phyloP scores from a whole-genome alignment of 257 asterid species.

The Solanum neorickii region DNA sequence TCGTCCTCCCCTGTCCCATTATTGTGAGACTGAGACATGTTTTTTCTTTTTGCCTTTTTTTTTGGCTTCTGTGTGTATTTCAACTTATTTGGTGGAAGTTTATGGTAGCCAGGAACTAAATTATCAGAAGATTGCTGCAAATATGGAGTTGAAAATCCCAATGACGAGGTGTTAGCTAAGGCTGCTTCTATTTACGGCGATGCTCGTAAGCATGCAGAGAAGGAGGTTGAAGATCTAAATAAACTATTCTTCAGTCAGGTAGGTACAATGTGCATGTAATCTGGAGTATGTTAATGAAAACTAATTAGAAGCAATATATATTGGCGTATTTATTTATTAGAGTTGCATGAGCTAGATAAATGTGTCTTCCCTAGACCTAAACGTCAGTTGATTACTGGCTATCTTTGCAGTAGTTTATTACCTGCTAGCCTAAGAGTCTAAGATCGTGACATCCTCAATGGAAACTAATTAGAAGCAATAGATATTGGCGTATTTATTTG shows the following conservation, averaged over 20 bases:
- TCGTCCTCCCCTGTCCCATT: background rate
- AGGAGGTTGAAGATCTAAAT: conserved; percentile 88
- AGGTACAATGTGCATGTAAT: conserved; percentile 6
- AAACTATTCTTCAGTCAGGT: conserved; percentile 76
- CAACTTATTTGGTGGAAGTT: background rate
- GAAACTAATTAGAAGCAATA: background rate
- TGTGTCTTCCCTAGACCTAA: background rate
- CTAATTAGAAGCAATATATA: background rate
- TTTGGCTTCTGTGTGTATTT: background rate
- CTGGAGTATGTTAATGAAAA: background rate
- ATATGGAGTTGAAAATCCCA: conserved; percentile 71
- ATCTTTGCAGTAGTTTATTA: background rate
- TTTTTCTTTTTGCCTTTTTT: background rate
- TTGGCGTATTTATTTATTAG: background rate
- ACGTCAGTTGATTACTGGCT: background rate
- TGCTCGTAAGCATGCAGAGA: conserved; percentile 85
- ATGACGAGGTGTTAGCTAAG: conserved; percentile 80
- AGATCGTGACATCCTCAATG: background rate
- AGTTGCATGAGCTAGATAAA: background rate
- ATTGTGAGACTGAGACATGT: background rate
- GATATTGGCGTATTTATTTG: background rate
- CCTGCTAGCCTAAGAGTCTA: background rate
- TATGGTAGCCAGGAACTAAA: conserved; percentile 77
- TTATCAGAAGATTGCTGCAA: conserved; percentile 81
- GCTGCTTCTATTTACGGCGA: conserved; percentile 84